Evolutionary conservation across 768 basidiomycete genomes (phyloP).

Genomic region (Leccinellum albellum): DNA sequence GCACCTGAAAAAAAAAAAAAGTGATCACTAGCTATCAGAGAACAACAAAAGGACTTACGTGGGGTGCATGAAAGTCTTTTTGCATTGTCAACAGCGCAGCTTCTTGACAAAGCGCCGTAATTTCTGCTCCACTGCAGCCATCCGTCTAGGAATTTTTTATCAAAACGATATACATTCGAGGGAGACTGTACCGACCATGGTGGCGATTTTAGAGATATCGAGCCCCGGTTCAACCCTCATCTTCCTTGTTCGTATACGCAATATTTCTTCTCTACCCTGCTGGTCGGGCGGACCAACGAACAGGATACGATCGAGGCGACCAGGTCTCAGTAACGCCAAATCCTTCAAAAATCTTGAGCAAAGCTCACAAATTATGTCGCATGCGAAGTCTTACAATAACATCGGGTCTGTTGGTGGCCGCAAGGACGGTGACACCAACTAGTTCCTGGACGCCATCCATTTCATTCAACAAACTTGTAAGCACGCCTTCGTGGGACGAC

Average conservation of each 20-base stretch:
- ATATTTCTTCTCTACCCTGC: conserved; percentile 76
- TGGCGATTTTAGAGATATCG: conserved; percentile 63
- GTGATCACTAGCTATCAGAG: neutral
- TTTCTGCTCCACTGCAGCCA: conserved; percentile 96
- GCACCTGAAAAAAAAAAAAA: conserved; percentile 49
- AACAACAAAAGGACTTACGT: conserved; percentile 45
- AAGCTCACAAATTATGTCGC: neutral
- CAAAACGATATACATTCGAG: neutral
- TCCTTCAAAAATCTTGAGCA: conserved; percentile 51
- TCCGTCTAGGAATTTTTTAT: conserved; percentile 56
- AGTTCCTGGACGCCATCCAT: conserved; percentile 99
- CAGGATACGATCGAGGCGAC: conserved; percentile 88
- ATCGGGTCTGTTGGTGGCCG: conserved; percentile 94
- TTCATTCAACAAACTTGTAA: conserved; percentile 91
- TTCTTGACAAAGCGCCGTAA: conserved; percentile 90
- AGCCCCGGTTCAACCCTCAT: conserved; percentile 80
- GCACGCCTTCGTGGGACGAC: conserved; percentile 78
- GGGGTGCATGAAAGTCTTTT: conserved; percentile 70
- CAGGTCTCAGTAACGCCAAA: conserved; percentile 90
- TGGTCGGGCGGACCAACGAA: conserved; percentile 92
- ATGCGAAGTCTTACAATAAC: conserved; percentile 58
- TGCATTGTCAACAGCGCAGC: conserved; percentile 93
- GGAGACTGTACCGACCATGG: conserved; percentile 44
- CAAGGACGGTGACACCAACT: conserved; percentile 90
- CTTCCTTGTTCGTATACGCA: conserved; percentile 66